Evolutionary conservation across 1,284 basidiomycete species (phyloP), one percentile per base, ranked within the genome.

Genomic region (Megacollybia platyphylla): DNA sequence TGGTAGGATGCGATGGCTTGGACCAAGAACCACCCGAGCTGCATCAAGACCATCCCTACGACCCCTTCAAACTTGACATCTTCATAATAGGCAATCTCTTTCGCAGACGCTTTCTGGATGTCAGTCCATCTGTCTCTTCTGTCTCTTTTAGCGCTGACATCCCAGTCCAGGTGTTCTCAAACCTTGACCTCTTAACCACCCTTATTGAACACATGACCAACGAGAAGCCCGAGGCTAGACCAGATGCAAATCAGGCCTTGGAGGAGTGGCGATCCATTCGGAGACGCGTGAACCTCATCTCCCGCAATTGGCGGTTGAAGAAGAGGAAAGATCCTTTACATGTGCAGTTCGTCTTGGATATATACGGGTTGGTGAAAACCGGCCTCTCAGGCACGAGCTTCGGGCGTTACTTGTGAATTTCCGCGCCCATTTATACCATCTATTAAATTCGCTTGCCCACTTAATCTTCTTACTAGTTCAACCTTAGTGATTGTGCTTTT

Each of bases 31-130:
- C 38, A 9, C 43, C 43, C 3, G 38, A 44, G 29, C 29, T 32
- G 15, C 18, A 11, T 7, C 18, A 10, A 6, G 10, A 15, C 10
- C 17, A 20, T 15, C 24, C n/a, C 10, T 44, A 44, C 29, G 37
- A 44, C n/a, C 43, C 43, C 15, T 44, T 44, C 20, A 27, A 26
- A 11, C 37, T 40, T 9, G 43, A 44, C 27, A 31, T 44, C 15
- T 44, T 31, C 43, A 38, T 39, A 7, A 17, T 40, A 17, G 43
- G 43, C n/a, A 26, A 31, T 31, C 24, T 44, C 18, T 20, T 44
- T 15, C 18, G 39, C 10, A 17, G 17, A 7, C 8, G 20, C 15
- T 40, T 40, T 29, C 20, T 40, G 10, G 20, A 40, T 29, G 39
- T 24, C 11, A 40, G 39, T 40, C 11, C 26, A 26, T 6, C n/a